phyloP scores from a whole-genome alignment of 2,329 filamentous ascomycete genomes.

The Aschersonia sp. region DNA sequence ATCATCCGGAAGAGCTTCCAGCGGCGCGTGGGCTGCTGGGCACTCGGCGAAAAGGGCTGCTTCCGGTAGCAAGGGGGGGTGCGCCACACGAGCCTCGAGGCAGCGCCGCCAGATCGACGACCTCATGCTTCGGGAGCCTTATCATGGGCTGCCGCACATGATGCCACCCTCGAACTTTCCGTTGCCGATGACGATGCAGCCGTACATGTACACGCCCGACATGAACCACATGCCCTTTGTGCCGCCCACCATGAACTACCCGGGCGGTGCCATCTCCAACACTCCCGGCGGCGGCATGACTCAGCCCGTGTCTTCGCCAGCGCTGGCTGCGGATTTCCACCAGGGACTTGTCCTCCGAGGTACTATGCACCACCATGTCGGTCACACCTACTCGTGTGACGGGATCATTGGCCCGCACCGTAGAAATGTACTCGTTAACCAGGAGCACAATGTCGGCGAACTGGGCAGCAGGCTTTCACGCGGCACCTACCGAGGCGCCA shows the following conservation, averaged over 20 bases:
- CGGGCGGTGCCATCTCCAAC: neutral
- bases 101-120: conserved; percentile 10
- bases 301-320: neutral
- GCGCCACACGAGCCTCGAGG: conserved; percentile 13
- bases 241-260: neutral
- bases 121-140: conserved; percentile 2
- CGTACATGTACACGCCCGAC: neutral
- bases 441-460: neutral
- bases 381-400: neutral
- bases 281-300: neutral
- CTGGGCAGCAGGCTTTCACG: neutral
- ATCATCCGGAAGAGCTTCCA: conserved; percentile 5
- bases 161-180: neutral
- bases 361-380: neutral
- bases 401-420: neutral
- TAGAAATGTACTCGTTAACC: neutral
- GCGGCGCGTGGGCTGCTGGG: conserved; percentile 9
- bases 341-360: neutral
- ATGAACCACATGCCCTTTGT: neutral
- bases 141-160: neutral
- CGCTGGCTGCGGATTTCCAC: neutral
- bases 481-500: conserved; percentile 1
- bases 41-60: conserved; percentile 15
- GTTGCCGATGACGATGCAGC: neutral
- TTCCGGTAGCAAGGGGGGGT: conserved; percentile 19